Base-by-base conservation (phyloP, 306 rosid genomes). In the Prunus salicina region DNA sequence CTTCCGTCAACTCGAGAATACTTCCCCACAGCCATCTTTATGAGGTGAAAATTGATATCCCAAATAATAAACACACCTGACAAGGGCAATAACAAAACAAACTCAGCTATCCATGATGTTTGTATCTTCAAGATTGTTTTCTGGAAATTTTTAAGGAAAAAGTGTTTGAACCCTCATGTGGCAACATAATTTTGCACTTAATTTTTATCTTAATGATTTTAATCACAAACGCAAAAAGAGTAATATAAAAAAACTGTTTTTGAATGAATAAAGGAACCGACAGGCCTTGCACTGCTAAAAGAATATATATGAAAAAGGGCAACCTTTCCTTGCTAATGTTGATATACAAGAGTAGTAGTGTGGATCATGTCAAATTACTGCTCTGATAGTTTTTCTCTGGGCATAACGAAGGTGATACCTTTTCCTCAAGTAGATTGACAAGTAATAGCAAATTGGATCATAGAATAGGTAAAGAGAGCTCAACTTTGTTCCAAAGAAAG, bases 1-100 rank as follows among this genome's bases (percentile, higher is more conserved):
- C 83, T 92, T 82, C 91, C 93, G 1, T 93, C 97, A 25, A 79
- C 85, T 30, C 93, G 92, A 62, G 86, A 80, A 79, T 87, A 83
- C 82, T 79, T 92, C 78, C 76, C 92, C 71, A 63, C 47, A 12
- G 88, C 96, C 93, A 93, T 93, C 67, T n/a, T 76, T 69, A 27
- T 51, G 20, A 78, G 52, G 78, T 49, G 45, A 67, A 67, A 70
- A 58, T 49, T 3, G 6, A 45, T 14, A 64, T 65, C 62, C 76
- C 82, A 81, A 56, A 50, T 64, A 60, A 6, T 19, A 64, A 76
- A 67, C 32, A 57, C 77, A 79, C 84, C 91, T 79, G 77, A 64
- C 32, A 72, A 82, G 61, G 62, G 47, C 67, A 60, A 64, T 41
- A 32, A 85, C 67, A 46, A 79, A 71, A 45, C 28, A 69, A 46